Evolutionary conservation across 75 land plant species (phyloP), one percentile per base, ranked within the genome.

Genomic region (Larix kaempferi): DNA sequence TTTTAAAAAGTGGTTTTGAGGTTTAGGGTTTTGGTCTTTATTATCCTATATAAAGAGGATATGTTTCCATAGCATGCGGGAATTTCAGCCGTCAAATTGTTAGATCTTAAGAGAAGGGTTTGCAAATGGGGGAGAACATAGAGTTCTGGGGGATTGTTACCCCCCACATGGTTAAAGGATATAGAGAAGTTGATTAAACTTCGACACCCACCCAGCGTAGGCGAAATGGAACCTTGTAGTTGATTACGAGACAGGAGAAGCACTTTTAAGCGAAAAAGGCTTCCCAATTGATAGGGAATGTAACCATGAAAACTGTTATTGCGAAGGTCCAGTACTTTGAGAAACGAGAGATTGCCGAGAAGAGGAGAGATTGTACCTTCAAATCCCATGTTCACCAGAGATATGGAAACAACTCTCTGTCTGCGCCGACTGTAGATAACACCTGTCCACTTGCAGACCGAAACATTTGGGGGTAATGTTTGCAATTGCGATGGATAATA

Each of bases 201-300:
- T 17, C 13, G 26, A 33, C 69, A 59, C 3, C 3, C 26, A 15
- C 63, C 26, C 11, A 80, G 59, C 16, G 67, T 29, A 1, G 71
- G n/a, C 10, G 86, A 79, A 62, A 84, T 84, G 6, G 66, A 22
- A 33, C 86, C 86, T 13, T 22, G 33, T 2, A 84, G 74, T 61
- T 62, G 80, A 71, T 84, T 84, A 25, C 62, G 21, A 5, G 79
- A 33, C 22, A 84, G 55, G 35, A 64, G 33, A 75, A 83, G 72
- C 25, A 33, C 56, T 4, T 22, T 11, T 41, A 73, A 14, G 22
- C 27, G 56, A 11, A 25, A 14, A 1, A 65, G 37, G 17, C 16
- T 65, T 65, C 69, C 37, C 17, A 65, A 65, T 14, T 65, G 19
- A 65, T 25, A 35, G 22, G 85, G 85, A 14, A 83, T 79, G 16